These are phyloP conservation scores for Oenanthe sinensis DNA, from an alignment of 129 eudicot species.

Conservation along the genomic window DNA sequence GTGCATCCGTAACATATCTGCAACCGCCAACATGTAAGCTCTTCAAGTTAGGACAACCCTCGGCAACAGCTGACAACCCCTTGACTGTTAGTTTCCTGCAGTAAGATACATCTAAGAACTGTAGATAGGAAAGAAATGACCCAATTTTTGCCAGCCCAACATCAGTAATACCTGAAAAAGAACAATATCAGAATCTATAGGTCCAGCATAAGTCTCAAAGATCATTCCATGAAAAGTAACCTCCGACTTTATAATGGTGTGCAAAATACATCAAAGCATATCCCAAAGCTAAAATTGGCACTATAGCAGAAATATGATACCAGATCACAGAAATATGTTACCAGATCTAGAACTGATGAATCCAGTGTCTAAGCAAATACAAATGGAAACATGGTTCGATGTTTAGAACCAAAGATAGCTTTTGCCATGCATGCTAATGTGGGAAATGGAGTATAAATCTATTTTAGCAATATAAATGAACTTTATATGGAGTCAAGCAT, in stretches of 20 bases:
- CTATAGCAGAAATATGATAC: neutral
- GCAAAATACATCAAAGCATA: neutral
- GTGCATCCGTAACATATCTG: conserved; percentile 57
- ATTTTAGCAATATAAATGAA: neutral
- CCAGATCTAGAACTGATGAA: neutral
- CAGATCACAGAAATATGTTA: no score
- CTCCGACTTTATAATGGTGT: neutral
- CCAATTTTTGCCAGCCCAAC: conserved; percentile 64
- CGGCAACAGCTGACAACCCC: conserved; percentile 84
- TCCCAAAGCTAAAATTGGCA: neutral
- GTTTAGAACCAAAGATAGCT: neutral
- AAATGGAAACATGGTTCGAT: neutral
- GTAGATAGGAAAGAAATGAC: conserved; percentile 54
- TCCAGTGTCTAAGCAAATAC: neutral
- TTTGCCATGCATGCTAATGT: neutral
- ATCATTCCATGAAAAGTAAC: neutral
- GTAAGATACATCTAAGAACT: conserved; percentile 68
- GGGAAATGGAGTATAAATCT: neutral
- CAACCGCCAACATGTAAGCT: conserved; percentile 76
- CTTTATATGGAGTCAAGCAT: neutral
- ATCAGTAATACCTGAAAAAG: conserved; percentile 73
- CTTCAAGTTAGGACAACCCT: conserved; percentile 70
- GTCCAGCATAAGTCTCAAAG: neutral
- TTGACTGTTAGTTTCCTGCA: conserved; percentile 77
- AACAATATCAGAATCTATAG: conserved; percentile 1